Conservation (phyloP, 2,329 filamentous ascomycete genomes). For the Exophiala mesophila region DNA sequence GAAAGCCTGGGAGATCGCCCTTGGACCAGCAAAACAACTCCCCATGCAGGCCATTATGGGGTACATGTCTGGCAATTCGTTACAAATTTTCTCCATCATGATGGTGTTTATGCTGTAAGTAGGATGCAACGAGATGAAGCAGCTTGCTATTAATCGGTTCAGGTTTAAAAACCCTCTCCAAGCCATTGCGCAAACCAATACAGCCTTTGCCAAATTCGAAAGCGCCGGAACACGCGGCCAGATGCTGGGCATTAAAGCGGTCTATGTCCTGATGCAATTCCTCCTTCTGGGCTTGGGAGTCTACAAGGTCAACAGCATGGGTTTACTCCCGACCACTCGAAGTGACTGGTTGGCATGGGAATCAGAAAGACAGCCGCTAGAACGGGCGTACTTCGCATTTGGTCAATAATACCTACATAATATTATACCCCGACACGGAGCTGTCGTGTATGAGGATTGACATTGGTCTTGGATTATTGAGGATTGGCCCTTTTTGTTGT, state of each 20-base stretch:
- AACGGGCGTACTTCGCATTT: conserved; percentile 58
- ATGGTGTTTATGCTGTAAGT: conserved; percentile 82
- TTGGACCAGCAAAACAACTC: conserved; percentile 86
- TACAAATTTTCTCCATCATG: conserved; percentile 99
- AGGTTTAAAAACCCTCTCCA: conserved; percentile 87
- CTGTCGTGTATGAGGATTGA: no score
- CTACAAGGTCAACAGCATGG: conserved; percentile 98
- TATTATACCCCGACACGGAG: no score
- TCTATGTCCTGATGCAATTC: conserved; percentile 83
- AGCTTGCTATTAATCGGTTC: not conserved
- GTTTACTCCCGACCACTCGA: conserved; percentile 85
- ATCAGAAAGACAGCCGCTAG: conserved; percentile 62
- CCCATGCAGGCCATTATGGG: conserved; percentile 99
- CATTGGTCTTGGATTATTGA: no score
- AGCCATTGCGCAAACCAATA: conserved; percentile 75
- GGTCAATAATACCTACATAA: no score
- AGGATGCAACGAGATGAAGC: not conserved
- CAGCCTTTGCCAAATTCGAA: conserved; percentile 87
- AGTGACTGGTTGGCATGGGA: conserved; percentile 99
- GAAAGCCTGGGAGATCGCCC: conserved; percentile 96
- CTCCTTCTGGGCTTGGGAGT: conserved; percentile 77
- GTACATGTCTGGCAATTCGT: conserved; percentile 99
- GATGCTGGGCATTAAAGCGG: conserved; percentile 76
- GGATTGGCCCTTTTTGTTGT: no score
- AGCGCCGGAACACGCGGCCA: conserved; percentile 69